Evolutionary conservation across 1,284 basidiomycete genomes (phyloP).

Genomic region (Naganishia sp.): DNA sequence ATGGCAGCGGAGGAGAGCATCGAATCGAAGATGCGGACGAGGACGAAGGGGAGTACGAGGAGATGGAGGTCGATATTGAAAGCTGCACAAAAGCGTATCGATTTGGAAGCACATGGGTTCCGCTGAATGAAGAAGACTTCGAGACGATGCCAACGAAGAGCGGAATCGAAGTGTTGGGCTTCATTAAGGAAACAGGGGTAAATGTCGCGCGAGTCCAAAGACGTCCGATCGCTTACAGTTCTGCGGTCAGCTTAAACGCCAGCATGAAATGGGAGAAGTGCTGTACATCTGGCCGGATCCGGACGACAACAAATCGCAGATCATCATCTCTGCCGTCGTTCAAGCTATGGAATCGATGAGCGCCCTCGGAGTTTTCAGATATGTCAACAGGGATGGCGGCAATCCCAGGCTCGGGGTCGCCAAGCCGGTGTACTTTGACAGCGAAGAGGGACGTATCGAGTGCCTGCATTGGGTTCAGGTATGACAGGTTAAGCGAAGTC

Average conservation of each 20-base stretch:
- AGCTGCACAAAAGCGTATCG: slow-evolving; percentile 75
- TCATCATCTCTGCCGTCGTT: slow-evolving; percentile 80
- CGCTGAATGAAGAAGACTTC: slow-evolving; percentile 77
- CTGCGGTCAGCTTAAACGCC: slow-evolving; percentile 70
- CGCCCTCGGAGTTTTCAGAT: slow-evolving; percentile 74
- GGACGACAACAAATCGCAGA: slow-evolving; percentile 68
- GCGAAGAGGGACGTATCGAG: slow-evolving; percentile 62
- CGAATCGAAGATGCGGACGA: slow-evolving; percentile 59
- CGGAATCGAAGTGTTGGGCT: slow-evolving; percentile 84
- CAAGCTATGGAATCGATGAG: slow-evolving; percentile 72
- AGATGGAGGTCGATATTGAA: slow-evolving; percentile 68
- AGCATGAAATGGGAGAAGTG: slow-evolving; percentile 80
- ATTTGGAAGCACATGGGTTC: slow-evolving; percentile 86
- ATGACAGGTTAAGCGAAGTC: slow-evolving; percentile 33
- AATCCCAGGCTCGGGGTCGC: slow-evolving; percentile 85
- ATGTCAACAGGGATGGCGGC: slow-evolving; percentile 69
- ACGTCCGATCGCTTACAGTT: background rate
- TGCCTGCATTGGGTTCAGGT: slow-evolving; percentile 81
- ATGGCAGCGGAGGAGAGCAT: slow-evolving; percentile 56
- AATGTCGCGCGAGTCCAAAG: background rate
- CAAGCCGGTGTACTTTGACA: slow-evolving; percentile 56
- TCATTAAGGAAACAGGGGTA: slow-evolving; percentile 60
- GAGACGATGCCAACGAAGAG: slow-evolving; percentile 68
- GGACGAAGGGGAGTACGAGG: slow-evolving; percentile 41
- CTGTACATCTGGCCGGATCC: slow-evolving; percentile 83